A percentile compares a stretch with the other conserved stretches of the same genome.
Evolutionary conservation across 1,284 basidiomycete species (phyloP).

Genomic region (Naganishia albida): DNA sequence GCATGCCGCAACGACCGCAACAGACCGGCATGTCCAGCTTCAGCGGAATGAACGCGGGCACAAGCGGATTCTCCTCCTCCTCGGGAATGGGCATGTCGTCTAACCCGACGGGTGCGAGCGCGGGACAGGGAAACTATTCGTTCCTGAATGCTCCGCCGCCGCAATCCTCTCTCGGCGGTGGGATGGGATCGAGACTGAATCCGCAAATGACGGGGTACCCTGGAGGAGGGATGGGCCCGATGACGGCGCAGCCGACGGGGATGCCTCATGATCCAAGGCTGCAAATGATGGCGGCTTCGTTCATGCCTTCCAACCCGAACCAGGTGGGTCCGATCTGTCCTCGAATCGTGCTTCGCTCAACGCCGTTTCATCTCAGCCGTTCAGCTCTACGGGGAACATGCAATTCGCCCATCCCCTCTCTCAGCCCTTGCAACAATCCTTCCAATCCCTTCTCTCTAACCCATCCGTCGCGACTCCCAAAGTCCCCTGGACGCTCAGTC

Average conservation of each 20-base stretch:
- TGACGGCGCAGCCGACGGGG: constrained; percentile 42
- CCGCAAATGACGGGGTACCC: constrained; percentile 39
- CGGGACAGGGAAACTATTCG: constrained; percentile 40
- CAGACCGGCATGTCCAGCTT: constrained; percentile 32
- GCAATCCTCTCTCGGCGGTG: constrained; percentile 36
- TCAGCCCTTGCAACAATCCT: constrained; percentile 60
- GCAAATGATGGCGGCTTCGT: constrained; percentile 79
- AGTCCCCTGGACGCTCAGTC: constrained; percentile 84
- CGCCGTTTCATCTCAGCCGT: constrained; percentile 41
- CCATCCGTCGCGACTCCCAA: constrained; percentile 70
- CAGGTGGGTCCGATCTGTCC: constrained; percentile 42
- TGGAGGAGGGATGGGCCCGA: constrained; percentile 32
- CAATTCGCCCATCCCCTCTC: constrained; percentile 59
- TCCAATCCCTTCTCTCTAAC: constrained; percentile 60
- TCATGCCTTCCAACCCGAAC: constrained; percentile 65
- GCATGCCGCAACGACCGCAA: constrained; percentile 34
- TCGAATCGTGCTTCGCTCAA: background rate
- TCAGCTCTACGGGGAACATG: constrained; percentile 54
- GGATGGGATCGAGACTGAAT: constrained; percentile 30
- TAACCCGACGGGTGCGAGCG: constrained; percentile 15
- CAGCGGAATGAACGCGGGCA: constrained; percentile 13
- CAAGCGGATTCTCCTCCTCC: background rate
- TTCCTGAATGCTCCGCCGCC: constrained; percentile 52
- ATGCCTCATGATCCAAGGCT: constrained; percentile 69
- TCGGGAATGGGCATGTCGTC: constrained; percentile 27